These are phyloP conservation scores for Ilex paraguariensis DNA, from an alignment of 305 asterid genomes.

Conservation along the genomic window DNA sequence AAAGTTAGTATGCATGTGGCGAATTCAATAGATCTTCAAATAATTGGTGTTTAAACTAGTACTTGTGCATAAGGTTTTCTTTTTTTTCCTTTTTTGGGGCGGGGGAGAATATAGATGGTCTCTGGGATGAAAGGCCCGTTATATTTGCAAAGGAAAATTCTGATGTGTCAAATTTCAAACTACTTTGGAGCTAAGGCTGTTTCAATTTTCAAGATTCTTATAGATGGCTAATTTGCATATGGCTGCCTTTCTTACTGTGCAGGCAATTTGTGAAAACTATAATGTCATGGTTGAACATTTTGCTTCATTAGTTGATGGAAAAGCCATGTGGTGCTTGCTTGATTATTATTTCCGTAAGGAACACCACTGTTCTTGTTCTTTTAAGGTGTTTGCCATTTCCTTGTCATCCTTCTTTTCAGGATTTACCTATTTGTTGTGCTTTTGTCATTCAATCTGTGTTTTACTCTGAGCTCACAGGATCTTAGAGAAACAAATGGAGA, in stretches of 20 bases:
- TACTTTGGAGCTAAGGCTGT: not conserved
- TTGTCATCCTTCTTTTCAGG: constrained; percentile 8
- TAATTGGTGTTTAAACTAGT: too few relatives aligned
- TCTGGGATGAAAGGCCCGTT: too few relatives aligned
- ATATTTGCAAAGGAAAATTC: too few relatives aligned
- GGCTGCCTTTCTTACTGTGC: constrained; percentile 20
- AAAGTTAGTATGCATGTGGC: too few relatives aligned
- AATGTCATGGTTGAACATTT: constrained; percentile 65
- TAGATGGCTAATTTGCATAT: constrained; percentile 5
- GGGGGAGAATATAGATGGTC: too few relatives aligned
- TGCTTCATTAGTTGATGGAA: constrained; percentile 85
- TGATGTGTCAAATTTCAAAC: too few relatives aligned
- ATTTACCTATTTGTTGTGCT: not conserved
- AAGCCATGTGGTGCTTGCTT: constrained; percentile 99
- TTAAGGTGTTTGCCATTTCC: constrained; percentile 41
- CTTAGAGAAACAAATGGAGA: constrained; percentile 40
- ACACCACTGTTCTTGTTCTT: constrained; percentile 54
- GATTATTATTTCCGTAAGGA: constrained; percentile 92
- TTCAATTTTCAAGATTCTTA: not conserved
- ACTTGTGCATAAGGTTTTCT: too few relatives aligned
- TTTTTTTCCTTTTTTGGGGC: too few relatives aligned
- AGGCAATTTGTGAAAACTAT: constrained; percentile 84
- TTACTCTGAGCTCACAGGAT: constrained; percentile 39
- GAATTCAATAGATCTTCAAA: too few relatives aligned
- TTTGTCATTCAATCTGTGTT: constrained; percentile 12